Percentiles rank a stretch among this genome's conserved stretches.
phyloP scores from a whole-genome alignment of 2,329 filamentous ascomycete species.

The Elsinoe australis region DNA sequence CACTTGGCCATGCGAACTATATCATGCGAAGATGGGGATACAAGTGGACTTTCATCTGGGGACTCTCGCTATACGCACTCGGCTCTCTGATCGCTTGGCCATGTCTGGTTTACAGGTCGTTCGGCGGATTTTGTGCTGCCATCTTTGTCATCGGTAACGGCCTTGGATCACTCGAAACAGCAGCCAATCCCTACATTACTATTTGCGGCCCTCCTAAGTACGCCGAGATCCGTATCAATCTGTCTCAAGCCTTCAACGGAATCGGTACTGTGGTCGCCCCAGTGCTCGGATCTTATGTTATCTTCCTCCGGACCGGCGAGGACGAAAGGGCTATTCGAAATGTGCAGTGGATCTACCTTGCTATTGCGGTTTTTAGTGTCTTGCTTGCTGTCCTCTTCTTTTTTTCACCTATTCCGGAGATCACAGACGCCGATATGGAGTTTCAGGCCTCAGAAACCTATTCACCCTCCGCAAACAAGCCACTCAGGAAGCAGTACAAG shows the following conservation, averaged over 20 bases:
- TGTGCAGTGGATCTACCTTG: constrained; percentile 59
- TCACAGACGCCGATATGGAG: constrained; percentile 57
- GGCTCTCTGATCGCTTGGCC: constrained; percentile 55
- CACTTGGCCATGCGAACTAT: constrained; percentile 43
- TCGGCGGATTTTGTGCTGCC: constrained; percentile 53
- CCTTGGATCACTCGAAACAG: constrained; percentile 50
- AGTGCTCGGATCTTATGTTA: constrained; percentile 52
- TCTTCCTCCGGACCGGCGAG: constrained; percentile 50
- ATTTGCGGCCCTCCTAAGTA: constrained; percentile 54
- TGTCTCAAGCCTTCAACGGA: constrained; percentile 53
- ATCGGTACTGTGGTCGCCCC: constrained; percentile 53
- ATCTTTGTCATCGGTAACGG: constrained; percentile 50
- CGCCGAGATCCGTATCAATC: constrained; percentile 51
- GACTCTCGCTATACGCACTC: constrained; percentile 48
- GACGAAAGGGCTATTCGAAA: constrained; percentile 46
- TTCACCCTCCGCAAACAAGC: constrained; percentile 35
- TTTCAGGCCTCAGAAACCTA: constrained; percentile 38
- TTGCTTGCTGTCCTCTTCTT: constrained; percentile 52
- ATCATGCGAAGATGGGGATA: constrained; percentile 45
- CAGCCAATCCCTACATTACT: constrained; percentile 48
- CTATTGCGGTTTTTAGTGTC: constrained; percentile 54
- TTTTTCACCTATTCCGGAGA: constrained; percentile 47
- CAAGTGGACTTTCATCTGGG: constrained; percentile 42
- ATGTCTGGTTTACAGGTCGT: constrained; percentile 47
- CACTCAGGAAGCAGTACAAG: constrained; percentile 56